Percentiles rank a stretch among this genome's conserved stretches.
These are phyloP conservation scores for Olyra latifolia DNA, from an alignment of 176 grass and related monocot species.

Conservation along the genomic window DNA sequence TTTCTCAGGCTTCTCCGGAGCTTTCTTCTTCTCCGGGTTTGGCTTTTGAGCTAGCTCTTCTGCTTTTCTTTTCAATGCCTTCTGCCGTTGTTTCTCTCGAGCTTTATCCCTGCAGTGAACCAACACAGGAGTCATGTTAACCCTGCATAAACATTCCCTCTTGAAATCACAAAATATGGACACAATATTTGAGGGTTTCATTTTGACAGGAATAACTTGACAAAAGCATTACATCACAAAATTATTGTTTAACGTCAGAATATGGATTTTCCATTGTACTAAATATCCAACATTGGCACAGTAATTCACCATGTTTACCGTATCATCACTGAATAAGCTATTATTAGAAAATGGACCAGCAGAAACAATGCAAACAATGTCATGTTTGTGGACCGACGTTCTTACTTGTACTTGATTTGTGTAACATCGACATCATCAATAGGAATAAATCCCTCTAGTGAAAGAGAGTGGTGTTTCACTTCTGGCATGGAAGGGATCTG, in stretches of 20 bases:
- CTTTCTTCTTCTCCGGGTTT: conserved; percentile 53
- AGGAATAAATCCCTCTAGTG: conserved; percentile 68
- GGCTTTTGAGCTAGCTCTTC: conserved; percentile 49
- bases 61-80: conserved; percentile 72
- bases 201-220: neutral
- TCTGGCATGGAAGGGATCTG: conserved; percentile 93
- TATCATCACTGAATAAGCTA: neutral
- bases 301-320: neutral
- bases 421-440: conserved; percentile 52
- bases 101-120: conserved; percentile 63
- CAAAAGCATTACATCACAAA: neutral
- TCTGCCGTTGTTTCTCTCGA: conserved; percentile 80
- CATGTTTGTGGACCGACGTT: conserved; percentile 1
- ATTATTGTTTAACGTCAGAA: neutral
- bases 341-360: neutral
- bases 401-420: conserved; percentile 96
- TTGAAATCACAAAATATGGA: conserved; percentile 2
- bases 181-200: neutral
- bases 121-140: conserved; percentile 2
- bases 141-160: neutral
- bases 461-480: conserved; percentile 95
- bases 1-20: conserved; percentile 33
- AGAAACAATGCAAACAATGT: conserved; percentile 13
- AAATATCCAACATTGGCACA: neutral
- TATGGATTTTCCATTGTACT: neutral